Conservation (phyloP, 2,329 filamentous ascomycete genomes). For the Hymenoscyphus linearis region DNA sequence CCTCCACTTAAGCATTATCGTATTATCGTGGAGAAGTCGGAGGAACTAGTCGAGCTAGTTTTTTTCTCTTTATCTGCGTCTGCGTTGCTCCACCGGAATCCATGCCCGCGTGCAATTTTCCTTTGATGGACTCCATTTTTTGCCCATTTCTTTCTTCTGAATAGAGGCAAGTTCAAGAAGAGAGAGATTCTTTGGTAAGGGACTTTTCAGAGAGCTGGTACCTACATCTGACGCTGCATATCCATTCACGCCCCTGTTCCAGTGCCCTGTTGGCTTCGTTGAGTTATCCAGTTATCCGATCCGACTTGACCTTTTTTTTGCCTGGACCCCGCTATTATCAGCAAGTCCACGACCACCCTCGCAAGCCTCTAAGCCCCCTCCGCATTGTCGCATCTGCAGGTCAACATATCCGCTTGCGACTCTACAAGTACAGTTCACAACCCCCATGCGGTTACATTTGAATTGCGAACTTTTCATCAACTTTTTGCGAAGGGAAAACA, state of each 20-base stretch:
- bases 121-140: not conserved
- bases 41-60: no score
- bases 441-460: not conserved
- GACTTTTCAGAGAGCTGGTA: not conserved
- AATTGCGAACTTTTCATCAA: no score
- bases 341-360: not conserved
- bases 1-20: not conserved
- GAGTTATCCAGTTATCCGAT: not conserved
- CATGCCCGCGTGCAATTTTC: not conserved
- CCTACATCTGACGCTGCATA: not conserved
- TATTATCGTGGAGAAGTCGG: not conserved
- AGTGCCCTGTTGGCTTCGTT: not conserved
- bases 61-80: not conserved
- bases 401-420: not conserved
- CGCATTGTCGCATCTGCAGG: not conserved
- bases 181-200: no score
- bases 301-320: not conserved
- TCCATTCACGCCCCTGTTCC: not conserved
- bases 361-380: not conserved
- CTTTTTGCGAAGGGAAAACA: no score
- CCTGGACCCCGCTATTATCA: conserved; percentile 4
- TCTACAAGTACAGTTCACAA: not conserved
- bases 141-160: no score
- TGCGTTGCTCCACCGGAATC: not conserved
- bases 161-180: no score